Evolutionary conservation across 768 basidiomycete genomes (phyloP).

Genomic region (Hygrocybe punicea): DNA sequence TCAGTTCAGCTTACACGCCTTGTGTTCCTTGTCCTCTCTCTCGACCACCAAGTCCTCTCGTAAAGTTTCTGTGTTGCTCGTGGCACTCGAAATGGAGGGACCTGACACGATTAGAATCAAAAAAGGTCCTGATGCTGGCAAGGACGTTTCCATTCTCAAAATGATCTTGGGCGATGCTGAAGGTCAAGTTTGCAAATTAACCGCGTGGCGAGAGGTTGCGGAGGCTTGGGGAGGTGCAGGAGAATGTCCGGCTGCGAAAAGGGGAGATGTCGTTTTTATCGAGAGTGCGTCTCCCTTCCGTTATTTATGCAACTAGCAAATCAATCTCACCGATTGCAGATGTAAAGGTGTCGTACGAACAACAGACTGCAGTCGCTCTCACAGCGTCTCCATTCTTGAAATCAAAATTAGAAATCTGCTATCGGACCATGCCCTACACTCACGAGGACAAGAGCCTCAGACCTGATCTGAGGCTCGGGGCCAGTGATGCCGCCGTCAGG

Average conservation of each 20-base stretch:
- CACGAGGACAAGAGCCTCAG: slow-evolving; percentile 57
- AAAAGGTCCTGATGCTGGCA: slow-evolving; percentile 66
- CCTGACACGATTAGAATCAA: slow-evolving; percentile 67
- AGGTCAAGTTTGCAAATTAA: slow-evolving; percentile 64
- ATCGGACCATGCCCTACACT: slow-evolving; percentile 68
- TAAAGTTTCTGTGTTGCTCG: slow-evolving; percentile 61
- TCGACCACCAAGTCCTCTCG: slow-evolving; percentile 36
- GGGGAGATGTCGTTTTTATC: slow-evolving; percentile 70
- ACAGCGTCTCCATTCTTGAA: slow-evolving; percentile 68
- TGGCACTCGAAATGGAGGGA: slow-evolving; percentile 72
- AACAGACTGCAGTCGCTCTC: slow-evolving; percentile 45
- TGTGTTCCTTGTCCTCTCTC: slow-evolving; percentile 51
- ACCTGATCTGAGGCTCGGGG: slow-evolving; percentile 69
- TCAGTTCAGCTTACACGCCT: slow-evolving; percentile 62
- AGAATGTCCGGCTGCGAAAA: slow-evolving; percentile 45
- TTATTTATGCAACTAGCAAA: slow-evolving; percentile 3
- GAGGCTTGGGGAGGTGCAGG: slow-evolving; percentile 61
- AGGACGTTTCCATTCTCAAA: slow-evolving; percentile 63
- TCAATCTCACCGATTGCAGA: slow-evolving; percentile 37
- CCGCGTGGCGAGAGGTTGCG: slow-evolving; percentile 76
- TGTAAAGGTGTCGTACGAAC: slow-evolving; percentile 48
- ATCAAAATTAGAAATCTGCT: slow-evolving; percentile 66
- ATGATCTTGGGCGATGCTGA: slow-evolving; percentile 73
- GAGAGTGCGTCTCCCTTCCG: slow-evolving; percentile 51
- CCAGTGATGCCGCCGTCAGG: slow-evolving; percentile 64